Base-by-base conservation (phyloP, 495 filamentous ascomycete genomes). In the Penicillium lagena region DNA sequence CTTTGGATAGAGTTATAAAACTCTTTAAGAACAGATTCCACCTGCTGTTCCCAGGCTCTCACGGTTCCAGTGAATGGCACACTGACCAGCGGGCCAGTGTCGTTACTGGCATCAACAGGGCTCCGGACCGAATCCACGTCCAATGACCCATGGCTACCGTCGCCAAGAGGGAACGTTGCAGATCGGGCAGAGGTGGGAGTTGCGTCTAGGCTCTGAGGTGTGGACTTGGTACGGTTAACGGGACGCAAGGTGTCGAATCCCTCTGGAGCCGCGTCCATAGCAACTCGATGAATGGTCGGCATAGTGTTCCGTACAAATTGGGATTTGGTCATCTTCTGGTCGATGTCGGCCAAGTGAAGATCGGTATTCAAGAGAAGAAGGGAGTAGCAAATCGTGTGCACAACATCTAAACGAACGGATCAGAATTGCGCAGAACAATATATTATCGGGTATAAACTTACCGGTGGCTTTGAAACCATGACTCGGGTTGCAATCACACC, bases 241-340 rank as follows among this genome's bases (percentile, higher is more conserved):
- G 76, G 57, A 42, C 72, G 63, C 42, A 75, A 46, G 15, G 73
- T 74, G 31, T 87, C 81, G 50, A 83, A 84, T 8, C 69, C 77
- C 42, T 87, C 80, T 2, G 85, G 81, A 8, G 73, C 77, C 17
- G 81, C 76, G 45, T 94, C 88, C 30, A 75, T 66, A 33, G 87
- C 79, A 22, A 88, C 83, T 42, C 85, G 79, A 29, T 80, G 81
- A 40, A 97, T 83, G 3, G 91, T 96, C 6, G 88, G 85, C 76
- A 96, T 82, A 9, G 93, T 97, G 54, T 99, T 99, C 65, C 93
- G 94, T 59, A 97, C 78, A 59, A 96, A 99, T 57, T 96, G 90
- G 51, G 70, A 81, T 48, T 83, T 80, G 14, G 90, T 96, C 93
- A 99, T 99, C 70, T 94, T 95, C 58, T 87, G 80, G 40, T 95